phyloP scores from a whole-genome alignment of 306 rosid species.

The Arachis hypogaea region DNA sequence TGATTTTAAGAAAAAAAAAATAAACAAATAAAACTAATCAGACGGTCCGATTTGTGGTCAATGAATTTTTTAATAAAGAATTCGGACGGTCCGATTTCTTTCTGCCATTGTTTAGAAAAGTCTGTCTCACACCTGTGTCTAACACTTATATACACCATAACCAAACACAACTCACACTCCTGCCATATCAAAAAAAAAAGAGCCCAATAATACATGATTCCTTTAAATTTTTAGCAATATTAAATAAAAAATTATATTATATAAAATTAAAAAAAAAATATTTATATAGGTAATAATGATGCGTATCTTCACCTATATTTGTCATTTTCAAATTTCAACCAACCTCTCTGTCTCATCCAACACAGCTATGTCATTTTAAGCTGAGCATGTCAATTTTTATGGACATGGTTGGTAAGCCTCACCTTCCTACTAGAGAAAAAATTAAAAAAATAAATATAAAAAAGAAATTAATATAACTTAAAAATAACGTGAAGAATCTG shows the following conservation, averaged over 20 bases:
- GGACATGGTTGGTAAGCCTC: slow-evolving; percentile 53
- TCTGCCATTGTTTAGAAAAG: too few relatives aligned
- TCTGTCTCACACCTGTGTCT: too few relatives aligned
- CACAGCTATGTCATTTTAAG: slow-evolving; percentile 36
- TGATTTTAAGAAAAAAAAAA: too few relatives aligned
- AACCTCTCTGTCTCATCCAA: slow-evolving; percentile 34
- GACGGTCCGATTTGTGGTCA: too few relatives aligned
- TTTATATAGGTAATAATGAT: slow-evolving; percentile 7
- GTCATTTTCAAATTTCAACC: slow-evolving; percentile 47
- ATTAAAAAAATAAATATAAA: neutral
- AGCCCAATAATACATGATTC: neutral
- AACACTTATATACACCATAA: too few relatives aligned
- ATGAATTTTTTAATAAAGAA: too few relatives aligned
- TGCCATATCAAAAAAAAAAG: too few relatives aligned
- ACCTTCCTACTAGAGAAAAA: slow-evolving; percentile 36
- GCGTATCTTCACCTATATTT: neutral
- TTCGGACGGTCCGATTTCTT: too few relatives aligned
- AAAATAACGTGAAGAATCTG: neutral
- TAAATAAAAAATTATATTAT: too few relatives aligned
- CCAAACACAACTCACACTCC: too few relatives aligned
- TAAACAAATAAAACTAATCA: too few relatives aligned
- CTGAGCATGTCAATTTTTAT: slow-evolving; percentile 47
- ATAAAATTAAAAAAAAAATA: neutral
- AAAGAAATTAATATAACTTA: neutral
- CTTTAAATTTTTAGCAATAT: neutral